Evolutionary conservation across 345 rosid species (phyloP), one percentile per base, ranked within the genome.

Genomic region (Pistacia atlantica): DNA sequence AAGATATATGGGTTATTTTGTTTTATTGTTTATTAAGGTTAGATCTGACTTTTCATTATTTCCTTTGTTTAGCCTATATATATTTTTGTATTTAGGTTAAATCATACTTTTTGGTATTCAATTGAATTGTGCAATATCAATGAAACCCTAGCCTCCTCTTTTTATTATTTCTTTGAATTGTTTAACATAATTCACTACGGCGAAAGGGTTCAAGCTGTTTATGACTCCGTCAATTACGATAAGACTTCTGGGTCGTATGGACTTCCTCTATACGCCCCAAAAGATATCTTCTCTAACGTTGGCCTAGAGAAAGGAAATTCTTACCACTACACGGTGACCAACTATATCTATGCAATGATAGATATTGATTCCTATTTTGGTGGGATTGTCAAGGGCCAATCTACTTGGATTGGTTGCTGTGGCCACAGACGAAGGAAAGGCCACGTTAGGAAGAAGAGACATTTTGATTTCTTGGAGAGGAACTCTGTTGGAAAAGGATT

Each of bases 111-210:
- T n/a, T n/a, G n/a, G n/a, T n/a, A n/a, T n/a, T n/a, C n/a, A n/a
- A n/a, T n/a, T n/a, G n/a, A n/a, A n/a, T n/a, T n/a, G n/a, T n/a
- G n/a, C n/a, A n/a, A n/a, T n/a, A n/a, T n/a, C n/a, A n/a, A n/a
- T n/a, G n/a, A n/a, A n/a, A n/a, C n/a, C n/a, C n/a, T n/a, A n/a
- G n/a, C n/a, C n/a, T n/a, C n/a, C n/a, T n/a, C n/a, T n/a, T n/a
- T n/a, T n/a, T n/a, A n/a, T n/a, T n/a, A n/a, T n/a, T n/a, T n/a
- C n/a, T n/a, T n/a, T n/a, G n/a, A n/a, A n/a, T n/a, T n/a, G n/a
- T n/a, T n/a, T n/a, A n/a, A n/a, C n/a, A n/a, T n/a, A n/a, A 58
- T 87, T 55, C 87, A 86, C 81, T 89, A 89, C 9, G 85, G 88
- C 6, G 86, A 89, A 67, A 80, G 79, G 73, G 86, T 82, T 33